Evolutionary conservation across 2,329 filamentous ascomycete species (phyloP).

Genomic region (Stagonosporopsis chrysanthemi): DNA sequence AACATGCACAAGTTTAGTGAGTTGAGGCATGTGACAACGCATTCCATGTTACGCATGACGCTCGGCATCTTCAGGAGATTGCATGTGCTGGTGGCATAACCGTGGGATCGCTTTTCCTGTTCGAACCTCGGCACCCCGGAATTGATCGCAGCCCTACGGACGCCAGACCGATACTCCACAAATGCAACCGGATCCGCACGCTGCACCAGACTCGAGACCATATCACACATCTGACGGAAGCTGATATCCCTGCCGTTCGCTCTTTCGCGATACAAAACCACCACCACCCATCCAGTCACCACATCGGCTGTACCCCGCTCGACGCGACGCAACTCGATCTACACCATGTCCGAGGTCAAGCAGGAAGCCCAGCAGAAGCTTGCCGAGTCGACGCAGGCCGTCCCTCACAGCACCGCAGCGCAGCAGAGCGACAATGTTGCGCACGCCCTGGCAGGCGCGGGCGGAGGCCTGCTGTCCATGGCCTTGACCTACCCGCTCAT

Average conservation of each 20-base stretch:
- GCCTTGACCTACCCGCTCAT: conserved; percentile 94
- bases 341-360: conserved; percentile 41
- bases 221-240: conserved; percentile 8
- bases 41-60: conserved; percentile 12
- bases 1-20: neutral
- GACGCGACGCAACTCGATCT: conserved; percentile 1
- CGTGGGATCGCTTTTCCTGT: conserved; percentile 27
- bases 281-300: neutral
- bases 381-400: conserved; percentile 42
- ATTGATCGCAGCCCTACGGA: conserved; percentile 43
- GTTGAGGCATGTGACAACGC: conserved; percentile 12
- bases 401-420: conserved; percentile 66
- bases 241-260: neutral
- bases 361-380: conserved; percentile 46
- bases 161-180: conserved; percentile 30
- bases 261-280: neutral
- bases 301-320: neutral
- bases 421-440: conserved; percentile 97
- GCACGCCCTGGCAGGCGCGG: conserved; percentile 90
- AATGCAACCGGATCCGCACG: conserved; percentile 29
- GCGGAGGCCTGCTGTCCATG: conserved; percentile 95
- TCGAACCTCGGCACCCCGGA: conserved; percentile 30
- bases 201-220: conserved; percentile 19
- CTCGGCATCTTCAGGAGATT: conserved; percentile 23
- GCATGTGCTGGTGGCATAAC: conserved; percentile 12